These are phyloP conservation scores for Yamadazyma trypodendri DNA, from an alignment of 1,139 yeast species.

Conservation along the genomic window DNA sequence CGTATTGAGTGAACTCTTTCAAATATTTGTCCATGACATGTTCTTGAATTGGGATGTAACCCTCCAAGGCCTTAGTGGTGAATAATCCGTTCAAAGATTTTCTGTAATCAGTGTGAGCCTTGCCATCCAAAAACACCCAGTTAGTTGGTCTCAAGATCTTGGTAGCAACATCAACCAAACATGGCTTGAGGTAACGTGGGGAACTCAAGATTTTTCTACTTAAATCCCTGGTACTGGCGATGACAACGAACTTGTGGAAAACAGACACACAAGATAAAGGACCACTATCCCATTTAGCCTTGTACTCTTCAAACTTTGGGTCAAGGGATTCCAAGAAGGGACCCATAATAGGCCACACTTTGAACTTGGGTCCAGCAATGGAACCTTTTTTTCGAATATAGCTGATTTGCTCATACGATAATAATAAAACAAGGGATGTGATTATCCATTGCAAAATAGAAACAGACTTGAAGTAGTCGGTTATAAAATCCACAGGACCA, in stretches of 20 bases:
- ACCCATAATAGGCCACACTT: constrained; percentile 93
- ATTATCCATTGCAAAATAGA: constrained; percentile 43
- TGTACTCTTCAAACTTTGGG: constrained; percentile 92
- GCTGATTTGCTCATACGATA: constrained; percentile 77
- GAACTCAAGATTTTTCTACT: constrained; percentile 86
- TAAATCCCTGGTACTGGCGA: constrained; percentile 87
- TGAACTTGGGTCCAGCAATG: constrained; percentile 85
- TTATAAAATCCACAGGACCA: not conserved
- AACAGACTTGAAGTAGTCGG: not conserved
- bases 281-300: constrained; percentile 92
- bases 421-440: constrained; percentile 47
- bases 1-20: constrained; percentile 57
- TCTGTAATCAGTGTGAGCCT: constrained; percentile 91
- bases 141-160: constrained; percentile 91
- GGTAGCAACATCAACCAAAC: constrained; percentile 95
- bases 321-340: constrained; percentile 94
- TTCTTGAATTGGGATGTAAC: constrained; percentile 83
- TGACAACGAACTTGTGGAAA: constrained; percentile 95
- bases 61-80: constrained; percentile 77
- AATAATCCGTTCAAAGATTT: constrained; percentile 86
- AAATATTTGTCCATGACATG: constrained; percentile 78
- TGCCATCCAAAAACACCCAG: constrained; percentile 98
- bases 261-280: constrained; percentile 94
- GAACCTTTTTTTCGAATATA: constrained; percentile 79
- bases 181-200: constrained; percentile 88